phyloP scores from a whole-genome alignment of 768 basidiomycete genomes.

The Panaeolus cyanescens region DNA sequence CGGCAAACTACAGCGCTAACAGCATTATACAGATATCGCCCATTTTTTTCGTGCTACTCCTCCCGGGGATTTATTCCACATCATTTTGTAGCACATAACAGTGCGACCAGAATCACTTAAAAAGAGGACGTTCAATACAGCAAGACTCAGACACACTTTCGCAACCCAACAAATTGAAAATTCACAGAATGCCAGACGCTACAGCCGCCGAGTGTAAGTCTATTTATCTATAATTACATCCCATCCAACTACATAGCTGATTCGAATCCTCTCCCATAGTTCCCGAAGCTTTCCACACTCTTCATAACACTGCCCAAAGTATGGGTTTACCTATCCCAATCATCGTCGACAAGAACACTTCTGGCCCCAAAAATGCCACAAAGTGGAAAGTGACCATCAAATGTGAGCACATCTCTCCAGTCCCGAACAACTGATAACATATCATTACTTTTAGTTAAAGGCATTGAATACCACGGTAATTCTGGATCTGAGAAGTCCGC shows the following conservation, averaged over 20 bases:
- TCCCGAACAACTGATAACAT: background rate
- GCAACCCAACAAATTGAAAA: too few species aligned
- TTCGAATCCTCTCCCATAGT: background rate
- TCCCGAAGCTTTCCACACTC: background rate
- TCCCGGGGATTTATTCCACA: too few species aligned
- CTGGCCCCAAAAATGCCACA: background rate
- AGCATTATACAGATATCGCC: background rate
- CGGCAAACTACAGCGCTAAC: background rate
- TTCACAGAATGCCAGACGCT: too few species aligned
- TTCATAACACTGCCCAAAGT: background rate
- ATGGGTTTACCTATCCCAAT: background rate
- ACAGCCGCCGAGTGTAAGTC: too few species aligned
- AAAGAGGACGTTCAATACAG: too few species aligned
- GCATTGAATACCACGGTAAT: background rate
- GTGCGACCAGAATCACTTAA: too few species aligned
- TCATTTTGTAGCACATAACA: too few species aligned
- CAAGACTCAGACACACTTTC: too few species aligned
- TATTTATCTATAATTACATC: too few species aligned
- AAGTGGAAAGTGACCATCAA: background rate
- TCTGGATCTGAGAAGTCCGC: background rate
- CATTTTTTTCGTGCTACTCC: background rate
- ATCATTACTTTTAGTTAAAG: background rate
- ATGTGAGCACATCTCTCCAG: background rate
- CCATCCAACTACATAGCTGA: too few species aligned
- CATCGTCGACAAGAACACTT: background rate